Base-by-base conservation (phyloP, 1,284 basidiomycete genomes). In the Moesziomyces sp. region DNA sequence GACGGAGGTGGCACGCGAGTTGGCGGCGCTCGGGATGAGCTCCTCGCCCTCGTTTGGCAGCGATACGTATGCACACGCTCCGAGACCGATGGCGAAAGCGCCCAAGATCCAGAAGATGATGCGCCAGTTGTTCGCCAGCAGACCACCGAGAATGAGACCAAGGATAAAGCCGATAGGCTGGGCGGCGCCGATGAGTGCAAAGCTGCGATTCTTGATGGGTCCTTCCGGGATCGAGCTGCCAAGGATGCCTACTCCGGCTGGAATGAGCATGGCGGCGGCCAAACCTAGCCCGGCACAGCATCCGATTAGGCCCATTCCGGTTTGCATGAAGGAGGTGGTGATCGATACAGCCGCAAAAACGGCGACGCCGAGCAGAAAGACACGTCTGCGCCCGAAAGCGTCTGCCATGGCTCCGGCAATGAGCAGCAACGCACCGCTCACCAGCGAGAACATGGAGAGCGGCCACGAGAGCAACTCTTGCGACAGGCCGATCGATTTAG, bases 101-200 rank as follows among this genome's bases (percentile, higher is more conserved):
- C 88, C 86, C 8, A 86, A 82, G 69, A 90, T 78, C 86, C 86
- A 90, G 71, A 90, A 91, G 6, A 88, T 84, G 4, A 89, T 87
- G 38, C 90, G 86, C 92, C 91, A 93, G 2, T 87, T 59, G 19
- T 46, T 52, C 40, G 81, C 78, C 1, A 94, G 85, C 2, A 91
- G 85, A 33, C 91, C 92, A 11, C 92, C 92, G 5, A 91, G 76
- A 0, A 89, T 84, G 8, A 87, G 86, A 0, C 92, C 92, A 8
- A 93, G 43, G 45, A 80, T 77, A 60, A 77, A 80, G 14, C 78
- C 93, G 0, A 94, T 83, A 0, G 93, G 92, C 5, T 91, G 92
- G 18, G 93, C 93, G 0, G 92, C 84, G 0, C 78, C 79, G 42
- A 84, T 80, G 7, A 73, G 54, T 6, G 84, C 83, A 44, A 84